A percentile compares a stretch with the other conserved stretches of the same genome.
These are phyloP conservation scores for Geotrichum bryndzae DNA, from an alignment of 1,139 yeast genomes.

Conservation along the genomic window DNA sequence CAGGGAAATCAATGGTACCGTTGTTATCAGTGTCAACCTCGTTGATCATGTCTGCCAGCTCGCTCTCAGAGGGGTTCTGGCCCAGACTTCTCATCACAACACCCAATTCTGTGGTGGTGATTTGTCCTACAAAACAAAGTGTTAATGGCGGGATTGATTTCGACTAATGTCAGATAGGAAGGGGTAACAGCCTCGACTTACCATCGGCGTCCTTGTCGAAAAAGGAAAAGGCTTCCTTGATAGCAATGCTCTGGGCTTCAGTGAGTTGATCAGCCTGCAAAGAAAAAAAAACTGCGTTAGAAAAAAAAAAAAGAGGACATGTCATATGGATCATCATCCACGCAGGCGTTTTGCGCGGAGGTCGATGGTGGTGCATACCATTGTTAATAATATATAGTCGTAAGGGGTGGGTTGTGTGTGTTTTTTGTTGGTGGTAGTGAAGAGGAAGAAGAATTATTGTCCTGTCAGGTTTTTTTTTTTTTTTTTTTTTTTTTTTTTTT, in stretches of 20 bases:
- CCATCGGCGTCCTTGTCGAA: slow-evolving; percentile 97
- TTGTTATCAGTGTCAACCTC: slow-evolving; percentile 64
- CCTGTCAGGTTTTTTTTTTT: background rate
- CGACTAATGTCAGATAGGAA: background rate
- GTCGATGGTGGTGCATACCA: background rate
- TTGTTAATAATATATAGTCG: background rate
- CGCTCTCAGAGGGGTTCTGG: slow-evolving; percentile 93
- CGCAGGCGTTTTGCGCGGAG: background rate
- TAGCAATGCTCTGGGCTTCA: slow-evolving; percentile 93
- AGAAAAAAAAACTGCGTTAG: background rate
- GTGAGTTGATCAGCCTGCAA: slow-evolving; percentile 75
- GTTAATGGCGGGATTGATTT: background rate
- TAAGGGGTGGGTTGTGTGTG: background rate
- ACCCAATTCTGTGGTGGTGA: slow-evolving; percentile 92
- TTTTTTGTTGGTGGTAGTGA: background rate
- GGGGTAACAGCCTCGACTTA: slow-evolving; percentile 23
- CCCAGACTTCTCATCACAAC: slow-evolving; percentile 98
- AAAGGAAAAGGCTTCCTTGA: slow-evolving; percentile 93
- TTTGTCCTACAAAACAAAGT: slow-evolving; percentile 38
- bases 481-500: too few relatives aligned
- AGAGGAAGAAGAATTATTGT: background rate
- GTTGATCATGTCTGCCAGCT: slow-evolving; percentile 90
- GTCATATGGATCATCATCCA: background rate
- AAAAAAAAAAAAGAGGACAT: background rate
- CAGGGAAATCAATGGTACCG: slow-evolving; percentile 29